Conservation (phyloP, 2,329 filamentous ascomycete genomes). For the Ceratocystiopsis brevicomis region DNA sequence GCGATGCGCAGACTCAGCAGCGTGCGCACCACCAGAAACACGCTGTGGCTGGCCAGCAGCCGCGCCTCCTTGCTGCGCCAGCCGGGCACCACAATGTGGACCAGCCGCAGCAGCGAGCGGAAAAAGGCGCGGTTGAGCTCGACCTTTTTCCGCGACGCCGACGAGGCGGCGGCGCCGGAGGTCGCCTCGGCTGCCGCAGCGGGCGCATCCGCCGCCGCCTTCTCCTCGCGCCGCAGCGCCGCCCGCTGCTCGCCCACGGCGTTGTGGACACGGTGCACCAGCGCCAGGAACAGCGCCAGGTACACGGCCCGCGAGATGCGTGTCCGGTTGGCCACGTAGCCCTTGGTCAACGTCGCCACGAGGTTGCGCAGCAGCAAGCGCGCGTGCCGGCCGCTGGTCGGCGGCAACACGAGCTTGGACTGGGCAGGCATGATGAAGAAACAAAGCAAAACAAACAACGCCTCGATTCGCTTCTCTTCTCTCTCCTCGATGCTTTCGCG, state of each 20-base stretch:
- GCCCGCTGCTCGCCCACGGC: conserved; percentile 77
- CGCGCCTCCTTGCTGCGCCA: conserved; percentile 78
- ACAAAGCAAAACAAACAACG: background rate
- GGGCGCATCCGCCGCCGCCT: conserved; percentile 41
- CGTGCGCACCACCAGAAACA: conserved; percentile 80
- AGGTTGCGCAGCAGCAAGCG: conserved; percentile 42
- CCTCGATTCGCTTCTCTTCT: too few species aligned
- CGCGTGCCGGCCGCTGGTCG: conserved; percentile 25
- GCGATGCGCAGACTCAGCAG: conserved; percentile 91
- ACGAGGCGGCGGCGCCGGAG: conserved; percentile 8
- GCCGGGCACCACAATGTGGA: conserved; percentile 77
- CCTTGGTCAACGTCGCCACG: conserved; percentile 44
- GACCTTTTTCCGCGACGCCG: conserved; percentile 51
- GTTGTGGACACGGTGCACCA: conserved; percentile 74
- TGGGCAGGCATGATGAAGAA: conserved; percentile 28
- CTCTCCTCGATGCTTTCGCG: too few species aligned
- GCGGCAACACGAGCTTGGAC: conserved; percentile 46
- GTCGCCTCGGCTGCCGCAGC: conserved; percentile 19
- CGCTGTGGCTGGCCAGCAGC: conserved; percentile 72
- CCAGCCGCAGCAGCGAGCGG: conserved; percentile 53
- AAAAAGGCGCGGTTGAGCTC: conserved; percentile 76
- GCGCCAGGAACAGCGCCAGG: conserved; percentile 59
- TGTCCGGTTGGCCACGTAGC: conserved; percentile 65
- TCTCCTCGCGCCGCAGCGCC: conserved; percentile 40
- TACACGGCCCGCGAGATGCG: conserved; percentile 71